A percentile compares a stretch with the other conserved stretches of the same genome.
These are phyloP conservation scores for Hortiboletus rubellus DNA, from an alignment of 1,284 basidiomycete genomes.

Conservation along the genomic window DNA sequence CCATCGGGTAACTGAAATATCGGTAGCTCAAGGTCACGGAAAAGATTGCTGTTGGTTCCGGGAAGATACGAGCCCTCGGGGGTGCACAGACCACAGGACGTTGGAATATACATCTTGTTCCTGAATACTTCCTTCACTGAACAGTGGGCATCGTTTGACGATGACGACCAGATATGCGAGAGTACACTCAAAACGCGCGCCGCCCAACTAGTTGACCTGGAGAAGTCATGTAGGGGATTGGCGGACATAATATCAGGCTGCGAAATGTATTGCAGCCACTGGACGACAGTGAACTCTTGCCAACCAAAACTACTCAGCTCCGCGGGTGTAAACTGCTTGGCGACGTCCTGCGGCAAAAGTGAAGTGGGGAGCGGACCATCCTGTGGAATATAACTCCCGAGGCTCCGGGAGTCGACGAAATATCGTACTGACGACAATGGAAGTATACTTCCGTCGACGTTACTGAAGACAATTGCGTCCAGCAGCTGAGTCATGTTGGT, in stretches of 20 bases:
- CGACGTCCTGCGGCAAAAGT: slow-evolving; percentile 46
- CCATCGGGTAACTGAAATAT: slow-evolving; percentile 2
- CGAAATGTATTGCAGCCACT: slow-evolving; percentile 26
- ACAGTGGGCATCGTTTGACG: slow-evolving; percentile 54
- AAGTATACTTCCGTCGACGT: neutral
- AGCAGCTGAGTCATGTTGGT: neutral
- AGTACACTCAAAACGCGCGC: slow-evolving; percentile 59
- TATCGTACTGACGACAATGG: neutral
- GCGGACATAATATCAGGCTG: neutral
- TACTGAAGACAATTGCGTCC: neutral
- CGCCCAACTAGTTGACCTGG: slow-evolving; percentile 67
- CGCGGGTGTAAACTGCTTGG: slow-evolving; percentile 57
- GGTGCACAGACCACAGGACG: slow-evolving; percentile 32
- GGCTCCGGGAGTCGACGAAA: neutral
- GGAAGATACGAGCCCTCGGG: slow-evolving; percentile 15
- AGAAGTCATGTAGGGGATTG: slow-evolving; percentile 37
- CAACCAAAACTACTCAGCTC: slow-evolving; percentile 76
- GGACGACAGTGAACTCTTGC: slow-evolving; percentile 60
- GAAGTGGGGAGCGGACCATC: slow-evolving; percentile 65
- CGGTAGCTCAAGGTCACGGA: slow-evolving; percentile 9
- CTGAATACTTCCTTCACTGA: slow-evolving; percentile 26
- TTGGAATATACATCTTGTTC: slow-evolving; percentile 56
- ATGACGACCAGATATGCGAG: slow-evolving; percentile 52
- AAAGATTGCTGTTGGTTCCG: slow-evolving; percentile 9
- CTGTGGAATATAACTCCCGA: slow-evolving; percentile 59